Percentiles rank a stretch among this genome's conserved stretches.
Evolutionary conservation across 768 basidiomycete species (phyloP).

Genomic region (Auricularia auricula-judae): DNA sequence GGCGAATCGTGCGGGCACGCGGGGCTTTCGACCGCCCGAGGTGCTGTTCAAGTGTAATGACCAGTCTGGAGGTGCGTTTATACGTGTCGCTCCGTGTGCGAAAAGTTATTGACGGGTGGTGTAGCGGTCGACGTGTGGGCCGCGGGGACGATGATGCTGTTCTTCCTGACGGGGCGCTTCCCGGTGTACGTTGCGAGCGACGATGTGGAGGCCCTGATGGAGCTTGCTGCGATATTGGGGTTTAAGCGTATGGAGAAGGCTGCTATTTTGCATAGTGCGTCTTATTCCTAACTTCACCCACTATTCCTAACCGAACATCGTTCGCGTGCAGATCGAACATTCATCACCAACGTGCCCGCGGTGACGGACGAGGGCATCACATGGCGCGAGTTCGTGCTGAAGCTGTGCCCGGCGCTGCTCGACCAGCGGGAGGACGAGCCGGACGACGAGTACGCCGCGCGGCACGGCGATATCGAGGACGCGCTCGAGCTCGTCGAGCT

Average conservation of each 20-base stretch:
- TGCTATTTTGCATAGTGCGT: constrained; percentile 81
- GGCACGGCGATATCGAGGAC: constrained; percentile 46
- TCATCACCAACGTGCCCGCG: constrained; percentile 82
- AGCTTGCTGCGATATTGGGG: constrained; percentile 83
- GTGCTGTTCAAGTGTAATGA: constrained; percentile 89
- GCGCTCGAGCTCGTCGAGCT: constrained; percentile 69
- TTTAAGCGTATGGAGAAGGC: constrained; percentile 70
- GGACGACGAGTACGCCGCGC: constrained; percentile 21
- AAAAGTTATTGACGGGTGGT: no score
- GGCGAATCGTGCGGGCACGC: constrained; percentile 92
- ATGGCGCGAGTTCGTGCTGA: constrained; percentile 67
- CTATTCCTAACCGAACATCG: neutral
- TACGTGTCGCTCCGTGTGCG: no score
- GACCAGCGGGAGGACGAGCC: constrained; percentile 7
- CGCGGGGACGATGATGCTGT: constrained; percentile 81
- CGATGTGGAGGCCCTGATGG: constrained; percentile 92
- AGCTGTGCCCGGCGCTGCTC: constrained; percentile 58
- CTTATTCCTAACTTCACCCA: neutral
- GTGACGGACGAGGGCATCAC: constrained; percentile 53
- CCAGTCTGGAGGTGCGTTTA: constrained; percentile 71
- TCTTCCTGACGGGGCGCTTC: constrained; percentile 87
- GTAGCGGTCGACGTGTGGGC: constrained; percentile 96
- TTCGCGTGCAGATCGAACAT: constrained; percentile 58
- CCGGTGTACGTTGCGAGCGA: constrained; percentile 90
- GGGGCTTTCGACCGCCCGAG: constrained; percentile 95